A percentile compares a stretch with the other conserved stretches of the same genome.
Conservation (phyloP, 768 basidiomycete species). For the Agrocybe chaxingu region DNA sequence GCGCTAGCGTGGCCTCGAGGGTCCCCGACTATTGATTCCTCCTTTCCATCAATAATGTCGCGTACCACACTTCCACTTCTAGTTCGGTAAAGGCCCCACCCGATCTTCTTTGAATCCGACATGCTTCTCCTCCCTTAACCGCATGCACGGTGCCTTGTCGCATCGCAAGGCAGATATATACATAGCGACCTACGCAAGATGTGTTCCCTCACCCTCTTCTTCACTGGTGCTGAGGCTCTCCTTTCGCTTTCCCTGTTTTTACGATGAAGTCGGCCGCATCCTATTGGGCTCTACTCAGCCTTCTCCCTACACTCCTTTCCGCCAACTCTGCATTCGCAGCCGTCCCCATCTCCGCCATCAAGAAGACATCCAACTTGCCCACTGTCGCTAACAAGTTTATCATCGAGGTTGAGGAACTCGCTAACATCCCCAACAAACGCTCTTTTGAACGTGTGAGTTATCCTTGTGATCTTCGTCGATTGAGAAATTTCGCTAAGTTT, state of each 20-base stretch:
- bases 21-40: no score
- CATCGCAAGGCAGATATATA: no score
- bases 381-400: conserved; percentile 52
- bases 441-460: conserved; percentile 25
- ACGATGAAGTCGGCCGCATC: conserved; percentile 30
- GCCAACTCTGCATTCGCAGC: conserved; percentile 24
- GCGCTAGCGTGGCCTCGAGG: no score
- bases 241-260: conserved; percentile 4
- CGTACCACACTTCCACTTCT: no score
- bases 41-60: no score
- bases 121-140: no score
- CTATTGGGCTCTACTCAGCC: conserved; percentile 21
- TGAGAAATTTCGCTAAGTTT: neutral
- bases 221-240: neutral
- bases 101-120: no score
- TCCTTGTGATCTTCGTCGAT: neutral
- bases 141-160: no score
- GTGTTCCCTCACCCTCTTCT: no score
- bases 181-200: no score
- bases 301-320: conserved; percentile 18
- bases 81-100: no score
- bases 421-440: conserved; percentile 33
- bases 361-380: conserved; percentile 32
- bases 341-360: conserved; percentile 34
- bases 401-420: conserved; percentile 47